A percentile compares a stretch with the other conserved stretches of the same genome.
These are phyloP conservation scores for Pseudogymnoascus sp. DNA, from an alignment of 2,329 filamentous ascomycete genomes.

Conservation along the genomic window DNA sequence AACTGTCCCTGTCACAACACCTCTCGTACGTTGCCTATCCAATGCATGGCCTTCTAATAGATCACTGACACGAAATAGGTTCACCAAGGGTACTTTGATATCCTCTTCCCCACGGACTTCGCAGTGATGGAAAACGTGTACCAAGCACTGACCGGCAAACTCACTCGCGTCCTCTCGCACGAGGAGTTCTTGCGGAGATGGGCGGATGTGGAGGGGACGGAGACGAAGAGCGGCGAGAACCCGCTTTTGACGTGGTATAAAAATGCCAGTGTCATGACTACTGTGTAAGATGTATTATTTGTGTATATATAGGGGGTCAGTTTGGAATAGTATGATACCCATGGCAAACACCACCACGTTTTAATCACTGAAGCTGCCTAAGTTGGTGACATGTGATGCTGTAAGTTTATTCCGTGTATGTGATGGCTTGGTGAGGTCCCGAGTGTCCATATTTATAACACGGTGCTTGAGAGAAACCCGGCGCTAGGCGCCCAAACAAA, in stretches of 20 bases:
- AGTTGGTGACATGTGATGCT: not conserved
- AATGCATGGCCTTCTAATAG: not conserved
- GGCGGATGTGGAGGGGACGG: slow-evolving; percentile 84
- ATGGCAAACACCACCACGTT: not conserved
- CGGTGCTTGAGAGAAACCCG: not conserved
- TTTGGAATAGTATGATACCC: slow-evolving; percentile 7
- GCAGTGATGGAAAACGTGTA: slow-evolving; percentile 85
- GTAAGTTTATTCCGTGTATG: not conserved
- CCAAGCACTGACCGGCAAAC: slow-evolving; percentile 81
- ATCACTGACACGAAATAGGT: slow-evolving; percentile 45
- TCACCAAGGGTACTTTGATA: slow-evolving; percentile 97
- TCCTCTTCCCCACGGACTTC: slow-evolving; percentile 96
- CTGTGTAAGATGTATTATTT: slow-evolving; percentile 46
- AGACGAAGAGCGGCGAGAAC: slow-evolving; percentile 86
- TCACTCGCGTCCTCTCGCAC: slow-evolving; percentile 77
- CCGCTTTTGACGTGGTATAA: slow-evolving; percentile 87
- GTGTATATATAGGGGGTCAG: not conserved
- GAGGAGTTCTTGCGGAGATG: slow-evolving; percentile 85
- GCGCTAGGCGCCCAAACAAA: not conserved
- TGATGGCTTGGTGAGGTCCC: not conserved
- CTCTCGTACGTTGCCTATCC: slow-evolving; percentile 57
- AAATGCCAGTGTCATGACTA: slow-evolving; percentile 89
- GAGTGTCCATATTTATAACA: not conserved
- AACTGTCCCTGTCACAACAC: slow-evolving; percentile 84
- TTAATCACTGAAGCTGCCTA: not conserved